These are phyloP conservation scores for Cystobasidium tubakii DNA, from an alignment of 768 basidiomycete species.

Conservation along the genomic window DNA sequence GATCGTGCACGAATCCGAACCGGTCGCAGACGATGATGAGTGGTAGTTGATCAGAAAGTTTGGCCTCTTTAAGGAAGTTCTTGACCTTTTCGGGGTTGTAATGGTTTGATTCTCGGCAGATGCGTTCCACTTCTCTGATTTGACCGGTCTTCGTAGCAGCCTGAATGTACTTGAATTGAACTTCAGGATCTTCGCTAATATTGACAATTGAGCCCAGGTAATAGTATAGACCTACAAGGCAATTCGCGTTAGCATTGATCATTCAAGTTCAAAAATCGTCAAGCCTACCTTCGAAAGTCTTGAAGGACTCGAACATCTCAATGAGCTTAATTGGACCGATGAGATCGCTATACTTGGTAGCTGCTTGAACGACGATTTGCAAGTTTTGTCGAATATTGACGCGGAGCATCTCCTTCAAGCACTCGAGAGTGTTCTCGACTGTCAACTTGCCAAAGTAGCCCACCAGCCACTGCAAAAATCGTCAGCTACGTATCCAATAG, in stretches of 20 bases:
- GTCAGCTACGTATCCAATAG: conserved; percentile 13
- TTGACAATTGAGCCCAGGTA: conserved; percentile 98
- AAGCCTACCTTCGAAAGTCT: conserved; percentile 79
- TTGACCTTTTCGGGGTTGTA: conserved; percentile 99
- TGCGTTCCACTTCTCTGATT: conserved; percentile 96
- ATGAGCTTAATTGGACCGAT: conserved; percentile 94
- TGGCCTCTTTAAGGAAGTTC: conserved; percentile 99
- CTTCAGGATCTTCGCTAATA: conserved; percentile 88
- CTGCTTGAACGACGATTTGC: conserved; percentile 91
- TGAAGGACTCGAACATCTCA: conserved; percentile 96
- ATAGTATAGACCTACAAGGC: conserved; percentile 76
- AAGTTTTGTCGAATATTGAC: conserved; percentile 97
- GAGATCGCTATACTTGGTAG: conserved; percentile 97
- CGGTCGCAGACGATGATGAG: conserved; percentile 99
- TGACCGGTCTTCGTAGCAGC: conserved; percentile 96
- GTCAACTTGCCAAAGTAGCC: conserved; percentile 94
- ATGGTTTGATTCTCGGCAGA: conserved; percentile 91
- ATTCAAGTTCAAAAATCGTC: neutral
- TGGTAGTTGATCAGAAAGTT: conserved; percentile 89
- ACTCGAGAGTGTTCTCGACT: conserved; percentile 92
- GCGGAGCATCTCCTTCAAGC: conserved; percentile 92
- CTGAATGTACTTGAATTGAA: conserved; percentile 99
- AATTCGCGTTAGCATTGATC: neutral
- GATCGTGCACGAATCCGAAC: conserved; percentile 98
- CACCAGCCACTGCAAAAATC: conserved; percentile 71